phyloP scores from a whole-genome alignment of 106 monocot genomes.

The Platanthera zijinensis region DNA sequence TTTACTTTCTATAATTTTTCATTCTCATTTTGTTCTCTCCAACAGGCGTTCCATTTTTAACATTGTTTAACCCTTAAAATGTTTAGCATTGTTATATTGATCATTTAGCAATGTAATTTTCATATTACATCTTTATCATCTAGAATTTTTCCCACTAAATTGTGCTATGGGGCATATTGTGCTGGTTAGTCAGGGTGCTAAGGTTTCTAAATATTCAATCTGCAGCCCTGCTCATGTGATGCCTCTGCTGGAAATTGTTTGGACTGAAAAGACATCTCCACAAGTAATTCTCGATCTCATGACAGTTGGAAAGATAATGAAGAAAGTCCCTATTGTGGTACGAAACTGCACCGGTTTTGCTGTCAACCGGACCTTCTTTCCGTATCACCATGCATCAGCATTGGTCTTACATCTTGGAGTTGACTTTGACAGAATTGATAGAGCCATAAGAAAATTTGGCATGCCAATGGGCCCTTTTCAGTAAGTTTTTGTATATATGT shows the following conservation, averaged over 20 bases:
- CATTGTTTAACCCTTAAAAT: background rate
- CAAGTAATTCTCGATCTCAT: slow-evolving; percentile 81
- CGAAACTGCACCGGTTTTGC: slow-evolving; percentile 34
- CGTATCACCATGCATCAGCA: slow-evolving; percentile 50
- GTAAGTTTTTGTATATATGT: slow-evolving; percentile 25
- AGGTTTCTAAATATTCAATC: background rate
- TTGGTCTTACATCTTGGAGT: slow-evolving; percentile 59
- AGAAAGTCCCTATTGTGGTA: slow-evolving; percentile 81
- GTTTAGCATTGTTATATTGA: background rate
- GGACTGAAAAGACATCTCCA: slow-evolving; percentile 68
- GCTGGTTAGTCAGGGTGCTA: background rate
- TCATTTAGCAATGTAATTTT: background rate
- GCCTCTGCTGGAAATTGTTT: slow-evolving; percentile 82
- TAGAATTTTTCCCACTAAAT: background rate
- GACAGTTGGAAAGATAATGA: slow-evolving; percentile 63
- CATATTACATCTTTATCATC: background rate
- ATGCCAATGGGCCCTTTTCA: slow-evolving; percentile 91
- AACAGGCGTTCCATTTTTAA: background rate
- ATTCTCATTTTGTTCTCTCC: too few relatives aligned
- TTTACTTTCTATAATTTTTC: too few relatives aligned
- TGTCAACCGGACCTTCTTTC: slow-evolving; percentile 71
- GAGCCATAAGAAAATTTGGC: slow-evolving; percentile 61
- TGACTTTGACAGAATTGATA: slow-evolving; percentile 67
- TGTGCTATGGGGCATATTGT: background rate
- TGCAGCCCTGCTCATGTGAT: slow-evolving; percentile 75